Evolutionary conservation across 2,329 filamentous ascomycete species (phyloP).

Genomic region (Aspergillus ruber): DNA sequence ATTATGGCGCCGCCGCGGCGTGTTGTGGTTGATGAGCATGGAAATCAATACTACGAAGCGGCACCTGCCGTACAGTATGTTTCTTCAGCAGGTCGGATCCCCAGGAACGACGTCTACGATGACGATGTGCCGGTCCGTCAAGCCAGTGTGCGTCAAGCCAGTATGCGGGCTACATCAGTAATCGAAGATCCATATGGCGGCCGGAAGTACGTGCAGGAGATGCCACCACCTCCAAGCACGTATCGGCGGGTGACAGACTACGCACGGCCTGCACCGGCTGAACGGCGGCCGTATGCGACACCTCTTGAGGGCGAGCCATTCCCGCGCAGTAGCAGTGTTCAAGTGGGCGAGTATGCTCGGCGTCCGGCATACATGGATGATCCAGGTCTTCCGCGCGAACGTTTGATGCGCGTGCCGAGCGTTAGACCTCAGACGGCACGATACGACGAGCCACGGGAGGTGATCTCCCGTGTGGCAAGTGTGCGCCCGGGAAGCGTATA

Average conservation of each 20-base stretch:
- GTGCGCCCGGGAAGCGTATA: slow-evolving; percentile 40
- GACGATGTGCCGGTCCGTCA: slow-evolving; percentile 24
- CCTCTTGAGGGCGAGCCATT: slow-evolving; percentile 28
- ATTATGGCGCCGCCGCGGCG: slow-evolving; percentile 53
- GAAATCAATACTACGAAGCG: slow-evolving; percentile 67
- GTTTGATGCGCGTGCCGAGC: slow-evolving; percentile 51
- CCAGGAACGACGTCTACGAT: slow-evolving; percentile 28
- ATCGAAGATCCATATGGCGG: slow-evolving; percentile 37
- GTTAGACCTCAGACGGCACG: slow-evolving; percentile 48
- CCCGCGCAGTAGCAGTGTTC: slow-evolving; percentile 35
- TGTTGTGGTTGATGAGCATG: slow-evolving; percentile 75
- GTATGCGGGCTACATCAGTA: slow-evolving; percentile 36
- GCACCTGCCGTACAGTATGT: slow-evolving; percentile 29
- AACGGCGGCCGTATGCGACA: slow-evolving; percentile 26
- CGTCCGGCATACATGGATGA: slow-evolving; percentile 55
- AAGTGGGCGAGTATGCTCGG: slow-evolving; percentile 36
- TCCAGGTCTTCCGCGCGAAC: slow-evolving; percentile 53
- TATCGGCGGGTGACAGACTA: slow-evolving; percentile 38
- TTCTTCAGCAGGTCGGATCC: slow-evolving; percentile 25
- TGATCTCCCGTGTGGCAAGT: slow-evolving; percentile 37
- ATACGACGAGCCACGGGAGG: slow-evolving; percentile 38
- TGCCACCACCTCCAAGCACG: slow-evolving; percentile 36
- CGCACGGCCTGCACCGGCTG: slow-evolving; percentile 22
- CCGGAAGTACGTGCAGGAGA: slow-evolving; percentile 38
- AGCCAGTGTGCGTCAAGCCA: slow-evolving; percentile 28